Base-by-base conservation (phyloP, 2,329 filamentous ascomycete species). In the Neofusicoccum parvum region DNA sequence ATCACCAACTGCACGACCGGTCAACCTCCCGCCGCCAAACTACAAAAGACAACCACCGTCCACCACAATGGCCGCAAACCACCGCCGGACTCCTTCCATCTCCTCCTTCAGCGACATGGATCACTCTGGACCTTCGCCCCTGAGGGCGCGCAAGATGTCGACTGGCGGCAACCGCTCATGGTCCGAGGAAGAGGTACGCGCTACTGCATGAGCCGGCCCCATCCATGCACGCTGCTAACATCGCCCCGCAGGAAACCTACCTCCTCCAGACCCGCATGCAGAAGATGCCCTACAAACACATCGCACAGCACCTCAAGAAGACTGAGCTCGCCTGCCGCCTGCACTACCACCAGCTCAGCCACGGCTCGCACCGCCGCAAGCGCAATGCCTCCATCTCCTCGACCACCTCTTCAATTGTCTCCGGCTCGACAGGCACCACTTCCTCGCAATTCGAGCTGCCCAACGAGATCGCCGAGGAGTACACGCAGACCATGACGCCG, bases 241-340 rank as follows among this genome's bases (percentile, higher is more conserved):
- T 75, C 71, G 65, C 11, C n/a, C 41, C 54, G 68, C 69, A 94
- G 91, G 92, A 95, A 80, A 86, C 88, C 66, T 95, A 94, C 77
- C 88, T 95, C 64, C 85, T 95, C 67, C 90, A 93, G 79, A 94
- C 90, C 67, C 90, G 92, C 66, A 86, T 92, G 73, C 90, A 94
- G 73, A 94, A 94, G 80, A 92, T 94, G 88, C 92, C 92, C 0
- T 95, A 95, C 80, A 95, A 94, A 83, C 91, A 94, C 76, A 95
- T 95, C 75, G 92, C 92, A 66, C 87, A 89, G 66, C 90, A 94
- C 72, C 82, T 95, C 70, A 92, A 93, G 80, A 96, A 95, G 83
- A 95, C 92, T 0, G 92, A 95, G 80, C 83, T 95, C 67, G 92
- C 92, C 54, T 96, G 92, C 80, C 91, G 92, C 68, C 86, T 96